Evolutionary conservation across 306 rosid species (phyloP), one percentile per base, ranked within the genome.

Genomic region (Fagus sylvatica): DNA sequence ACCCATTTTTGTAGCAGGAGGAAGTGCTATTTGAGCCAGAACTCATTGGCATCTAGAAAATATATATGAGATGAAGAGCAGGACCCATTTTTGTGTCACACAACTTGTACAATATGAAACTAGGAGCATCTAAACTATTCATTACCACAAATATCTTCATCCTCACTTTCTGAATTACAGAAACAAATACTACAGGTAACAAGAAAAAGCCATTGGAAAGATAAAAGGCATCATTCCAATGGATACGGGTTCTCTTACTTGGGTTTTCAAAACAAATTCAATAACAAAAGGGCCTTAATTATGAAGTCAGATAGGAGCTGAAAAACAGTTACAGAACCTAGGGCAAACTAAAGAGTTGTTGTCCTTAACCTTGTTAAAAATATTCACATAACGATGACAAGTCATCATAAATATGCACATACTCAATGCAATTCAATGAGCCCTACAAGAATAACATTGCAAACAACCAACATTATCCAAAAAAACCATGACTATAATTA

Each of bases 401-500:
- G 19, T 62, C 32, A 41, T 74, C 17, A 32, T 19, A 53, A 36
- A 72, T 40, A 72, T 51, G 76, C 16, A 51, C 41, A 17, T 17
- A 6, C 62, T 54, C 53, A 37, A 11, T n/a, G 55, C 39, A 55
- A 55, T 59, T 15, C n/a, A 49, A 49, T 62, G 73, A 73, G 60
- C 33, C 33, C n/a, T 33, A 54, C 22, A 34, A 80, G 57, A 48
- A 68, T 37, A 55, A 15, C 19, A 48, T 33, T 5, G 33, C 59
- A 67, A 61, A 22, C 66, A 67, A 61, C 33, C 66, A 71, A 76
- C 42, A 33, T 34, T 53, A 71, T 69, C 64, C 79, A 34, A 57
- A 22, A 22, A 78, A 75, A 76, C 76, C 73, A 33, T 77, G 71
- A 73, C 78, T 72, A 68, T 34, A 76, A 75, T 69, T 72, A 43